Percentiles rank a stretch among this genome's conserved stretches.
These are phyloP conservation scores for Globisporangium orthogonon DNA, from an alignment of 352 stramenopile species.

Conservation along the genomic window DNA sequence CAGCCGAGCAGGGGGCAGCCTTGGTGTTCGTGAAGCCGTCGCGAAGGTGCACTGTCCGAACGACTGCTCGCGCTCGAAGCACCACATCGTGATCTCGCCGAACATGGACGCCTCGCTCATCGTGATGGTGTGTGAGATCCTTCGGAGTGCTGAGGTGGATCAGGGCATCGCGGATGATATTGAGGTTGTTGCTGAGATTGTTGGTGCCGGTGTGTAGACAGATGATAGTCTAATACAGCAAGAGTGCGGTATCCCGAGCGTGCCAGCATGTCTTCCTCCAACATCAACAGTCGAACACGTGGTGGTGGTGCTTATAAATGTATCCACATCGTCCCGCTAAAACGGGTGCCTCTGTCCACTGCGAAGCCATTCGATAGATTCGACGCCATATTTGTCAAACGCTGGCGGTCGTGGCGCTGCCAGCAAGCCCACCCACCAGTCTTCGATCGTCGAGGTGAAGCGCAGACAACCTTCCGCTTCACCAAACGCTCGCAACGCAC, in stretches of 20 bases:
- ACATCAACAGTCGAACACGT: no score
- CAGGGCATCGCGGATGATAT: no score
- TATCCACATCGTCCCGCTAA: not conserved
- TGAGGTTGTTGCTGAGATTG: no score
- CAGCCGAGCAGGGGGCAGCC: no score
- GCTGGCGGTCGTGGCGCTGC: not conserved
- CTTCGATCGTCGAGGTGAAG: not conserved
- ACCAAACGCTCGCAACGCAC: no score
- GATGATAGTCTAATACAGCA: no score
- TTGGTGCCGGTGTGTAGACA: no score
- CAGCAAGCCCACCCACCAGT: not conserved
- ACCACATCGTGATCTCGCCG: slow-evolving; percentile 21
- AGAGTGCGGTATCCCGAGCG: no score
- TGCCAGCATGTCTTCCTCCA: no score
- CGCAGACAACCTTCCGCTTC: not conserved
- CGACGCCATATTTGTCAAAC: not conserved
- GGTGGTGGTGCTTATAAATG: not conserved
- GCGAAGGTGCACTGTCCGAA: not conserved
- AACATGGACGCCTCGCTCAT: slow-evolving; percentile 25
- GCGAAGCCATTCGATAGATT: not conserved
- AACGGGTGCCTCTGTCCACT: not conserved
- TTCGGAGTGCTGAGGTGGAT: not conserved
- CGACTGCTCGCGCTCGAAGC: not conserved
- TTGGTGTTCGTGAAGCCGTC: not conserved
- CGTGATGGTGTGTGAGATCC: not conserved